Evolutionary conservation across 129 eudicot species (phyloP), one percentile per base, ranked within the genome.

Genomic region (Glebionis coronaria): DNA sequence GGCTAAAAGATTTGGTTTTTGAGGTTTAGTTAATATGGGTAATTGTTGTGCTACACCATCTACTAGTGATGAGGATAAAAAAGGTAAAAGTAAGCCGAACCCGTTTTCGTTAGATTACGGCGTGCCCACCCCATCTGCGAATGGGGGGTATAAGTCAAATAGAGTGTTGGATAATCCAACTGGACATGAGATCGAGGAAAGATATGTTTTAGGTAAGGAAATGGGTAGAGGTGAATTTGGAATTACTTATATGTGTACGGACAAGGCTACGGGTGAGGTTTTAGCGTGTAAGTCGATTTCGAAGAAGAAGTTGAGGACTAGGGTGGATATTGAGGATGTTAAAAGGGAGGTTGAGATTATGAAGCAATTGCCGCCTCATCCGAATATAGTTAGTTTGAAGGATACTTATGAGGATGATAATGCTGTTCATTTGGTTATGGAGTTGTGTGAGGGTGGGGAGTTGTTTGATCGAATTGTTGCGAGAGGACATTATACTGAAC

Each of bases 211-310:
- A 53, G 95, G 97, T 49, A 73, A 85, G 12, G 97, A 90, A 78
- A 85, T 90, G 56, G 97, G 97, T 20, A 80, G 95, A 3, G 97
- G 97, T 1, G 97, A 90, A 77, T 90, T 90, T 38, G 97, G 97
- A 78, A 67, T 90, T 12, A 90, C 97, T 3, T 90, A 90, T 79
- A 70, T 87, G 92, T 85, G 87, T 74, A 90, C 95, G 9, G 95
- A 90, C 16, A 84, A 82, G 61, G 11, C 73, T 2, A 65, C 73
- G 0, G 92, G 97, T 57, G 92, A 90, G 12, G 71, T 65, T 9
- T 83, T 68, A 63, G 97, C 97, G 15, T 90, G 97, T 67, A 90
- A 90, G 42, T 90, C 97, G 20, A 90, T 90, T 70, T 87, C 97
- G 25, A 90, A 90, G 67, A 90, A 82, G 81, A 90, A 90, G 80